A percentile compares a stretch with the other conserved stretches of the same genome.
Evolutionary conservation across 2,329 filamentous ascomycete genomes (phyloP).

Genomic region (Aspergillus sclerotialis): DNA sequence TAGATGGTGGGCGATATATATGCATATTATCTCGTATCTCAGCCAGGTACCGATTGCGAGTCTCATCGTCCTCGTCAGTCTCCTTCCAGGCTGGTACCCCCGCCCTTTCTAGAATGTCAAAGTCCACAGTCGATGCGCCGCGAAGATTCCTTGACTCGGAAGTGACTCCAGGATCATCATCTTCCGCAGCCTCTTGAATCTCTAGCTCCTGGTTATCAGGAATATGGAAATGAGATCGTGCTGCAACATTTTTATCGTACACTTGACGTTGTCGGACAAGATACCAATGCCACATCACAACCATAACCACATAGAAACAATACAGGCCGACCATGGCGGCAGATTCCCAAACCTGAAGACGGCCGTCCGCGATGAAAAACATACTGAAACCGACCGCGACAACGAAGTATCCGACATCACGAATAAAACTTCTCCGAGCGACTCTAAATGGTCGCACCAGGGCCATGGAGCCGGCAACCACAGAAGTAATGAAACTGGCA

Average conservation of each 20-base stretch:
- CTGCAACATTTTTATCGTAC: slow-evolving; percentile 61
- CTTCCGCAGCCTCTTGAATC: slow-evolving; percentile 47
- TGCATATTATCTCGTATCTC: slow-evolving; percentile 94
- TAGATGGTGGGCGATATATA: slow-evolving; percentile 60
- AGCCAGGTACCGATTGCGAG: slow-evolving; percentile 56
- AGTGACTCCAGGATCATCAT: slow-evolving; percentile 45
- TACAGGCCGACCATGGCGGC: slow-evolving; percentile 87
- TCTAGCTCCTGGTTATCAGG: slow-evolving; percentile 54
- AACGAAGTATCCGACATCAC: slow-evolving; percentile 90
- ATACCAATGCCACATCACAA: slow-evolving; percentile 90
- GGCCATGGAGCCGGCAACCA: slow-evolving; percentile 96
- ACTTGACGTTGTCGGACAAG: slow-evolving; percentile 56
- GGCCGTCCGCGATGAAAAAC: slow-evolving; percentile 77
- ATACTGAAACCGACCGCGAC: slow-evolving; percentile 80
- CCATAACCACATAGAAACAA: slow-evolving; percentile 76
- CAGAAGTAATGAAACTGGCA: slow-evolving; percentile 90
- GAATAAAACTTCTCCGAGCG: slow-evolving; percentile 77
- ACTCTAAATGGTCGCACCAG: slow-evolving; percentile 93
- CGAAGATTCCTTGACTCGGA: slow-evolving; percentile 40
- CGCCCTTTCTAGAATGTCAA: slow-evolving; percentile 53
- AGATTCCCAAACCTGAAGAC: slow-evolving; percentile 82
- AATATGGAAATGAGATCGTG: slow-evolving; percentile 66
- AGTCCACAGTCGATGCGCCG: slow-evolving; percentile 55
- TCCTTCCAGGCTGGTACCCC: slow-evolving; percentile 40
- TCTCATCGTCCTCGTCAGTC: slow-evolving; percentile 50